phyloP scores from a whole-genome alignment of 768 basidiomycete genomes.

The Boletus bicolor region DNA sequence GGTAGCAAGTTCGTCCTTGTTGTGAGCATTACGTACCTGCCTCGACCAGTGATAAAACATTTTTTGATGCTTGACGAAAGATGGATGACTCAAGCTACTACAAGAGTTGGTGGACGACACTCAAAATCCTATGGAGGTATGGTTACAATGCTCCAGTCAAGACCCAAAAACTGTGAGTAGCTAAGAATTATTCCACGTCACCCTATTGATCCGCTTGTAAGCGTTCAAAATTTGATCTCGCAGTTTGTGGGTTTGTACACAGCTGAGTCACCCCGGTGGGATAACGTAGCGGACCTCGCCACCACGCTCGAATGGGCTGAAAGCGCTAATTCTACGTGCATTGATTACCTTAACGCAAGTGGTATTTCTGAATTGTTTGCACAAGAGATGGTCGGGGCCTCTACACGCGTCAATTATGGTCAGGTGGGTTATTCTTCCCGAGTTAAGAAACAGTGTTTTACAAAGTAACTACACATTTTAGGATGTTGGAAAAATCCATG shows the following conservation, averaged over 20 bases:
- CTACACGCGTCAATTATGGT: constrained; percentile 82
- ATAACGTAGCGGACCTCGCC: constrained; percentile 58
- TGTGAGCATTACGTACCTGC: constrained; percentile 38
- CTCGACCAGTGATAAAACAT: background rate
- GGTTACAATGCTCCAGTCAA: constrained; percentile 59
- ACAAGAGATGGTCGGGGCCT: constrained; percentile 73
- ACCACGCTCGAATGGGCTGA: constrained; percentile 47
- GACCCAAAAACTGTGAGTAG: constrained; percentile 51
- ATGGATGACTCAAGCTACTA: constrained; percentile 38
- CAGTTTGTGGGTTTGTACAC: constrained; percentile 56
- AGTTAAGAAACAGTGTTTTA: background rate
- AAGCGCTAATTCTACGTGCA: constrained; percentile 48
- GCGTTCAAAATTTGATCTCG: constrained; percentile 54
- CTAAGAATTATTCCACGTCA: background rate
- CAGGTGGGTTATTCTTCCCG: constrained; percentile 42
- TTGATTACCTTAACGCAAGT: constrained; percentile 52
- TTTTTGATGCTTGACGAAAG: constrained; percentile 25
- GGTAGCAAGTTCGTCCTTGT: constrained; percentile 66
- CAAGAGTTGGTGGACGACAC: constrained; percentile 63
- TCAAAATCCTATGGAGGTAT: constrained; percentile 77
- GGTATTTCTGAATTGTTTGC: constrained; percentile 59
- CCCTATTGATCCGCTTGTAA: constrained; percentile 23
- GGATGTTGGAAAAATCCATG: constrained; percentile 73
- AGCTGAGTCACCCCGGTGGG: constrained; percentile 54
- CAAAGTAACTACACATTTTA: constrained; percentile 26